Evolutionary conservation across 768 basidiomycete species (phyloP), one percentile per base, ranked within the genome.

Genomic region (Amanita jacksonii): DNA sequence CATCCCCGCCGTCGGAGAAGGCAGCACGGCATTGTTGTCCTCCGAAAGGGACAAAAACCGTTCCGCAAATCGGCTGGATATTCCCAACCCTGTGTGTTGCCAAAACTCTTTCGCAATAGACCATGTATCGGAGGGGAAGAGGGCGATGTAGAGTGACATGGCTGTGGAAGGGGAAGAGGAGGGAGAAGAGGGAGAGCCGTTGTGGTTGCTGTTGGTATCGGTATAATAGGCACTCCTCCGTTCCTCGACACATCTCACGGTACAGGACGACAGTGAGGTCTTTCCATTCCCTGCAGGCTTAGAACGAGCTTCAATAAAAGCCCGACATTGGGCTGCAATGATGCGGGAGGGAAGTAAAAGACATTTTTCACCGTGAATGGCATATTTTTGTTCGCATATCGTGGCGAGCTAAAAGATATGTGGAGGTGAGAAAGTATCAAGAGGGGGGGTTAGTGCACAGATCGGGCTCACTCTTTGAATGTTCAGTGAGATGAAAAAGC

Each of bases 71-170:
- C 94, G 80, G 48, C 87, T 91, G 3, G 86, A 90, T 31, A 99
- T 81, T 1, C 93, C 92, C 47, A 85, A 66, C 0, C 94, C 94
- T 0, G 85, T 79, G 58, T 97, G 94, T 52, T 97, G 93, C 94
- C 94, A 98, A 62, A 93, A 97, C 59, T 90, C 74, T 58, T 87
- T 94, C 6, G 88, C 90, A 5, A 82, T 58, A 7, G 72, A 54
- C 52, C 73, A 81, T 3, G 73, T 60, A 3, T 76, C 70, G 2
- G 65, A 59, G 5, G 81, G 78, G 57, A 92, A 88, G 12, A 99
- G 63, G 1, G 81, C 81, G 51, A 93, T 85, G 58, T 94, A 82
- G 1, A 99, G 70, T 46, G 86, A 79, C 30, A 75, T 63, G 37
- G 47, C 36, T 48, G 53, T 52, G 56, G 49, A 51, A 53, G 27